A percentile compares a stretch with the other conserved stretches of the same genome.
phyloP scores from a whole-genome alignment of 129 eudicot species.

The Scalesia atractyloides region DNA sequence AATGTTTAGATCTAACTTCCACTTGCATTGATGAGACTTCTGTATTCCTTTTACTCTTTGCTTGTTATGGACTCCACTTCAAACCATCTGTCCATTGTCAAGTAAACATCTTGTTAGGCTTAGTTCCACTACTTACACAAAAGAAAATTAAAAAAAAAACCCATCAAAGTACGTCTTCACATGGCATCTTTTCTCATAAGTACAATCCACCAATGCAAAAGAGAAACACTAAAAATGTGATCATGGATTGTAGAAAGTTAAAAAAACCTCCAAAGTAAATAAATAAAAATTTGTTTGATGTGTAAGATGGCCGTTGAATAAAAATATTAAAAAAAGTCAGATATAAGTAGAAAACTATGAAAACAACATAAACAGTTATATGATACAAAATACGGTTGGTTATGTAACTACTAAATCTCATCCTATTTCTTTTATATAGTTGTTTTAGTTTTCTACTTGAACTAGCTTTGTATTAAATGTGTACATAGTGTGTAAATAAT shows the following conservation, averaged over 20 bases:
- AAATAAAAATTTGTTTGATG: neutral
- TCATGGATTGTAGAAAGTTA: constrained; percentile 2
- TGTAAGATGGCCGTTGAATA: neutral
- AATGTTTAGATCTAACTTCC: constrained; percentile 38
- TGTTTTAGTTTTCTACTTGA: neutral
- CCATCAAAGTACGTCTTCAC: neutral
- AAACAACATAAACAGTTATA: neutral
- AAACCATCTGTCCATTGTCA: constrained; percentile 54
- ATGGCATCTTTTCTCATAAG: constrained; percentile 19
- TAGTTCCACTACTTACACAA: constrained; percentile 2
- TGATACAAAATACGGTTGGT: neutral
- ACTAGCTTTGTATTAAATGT: neutral
- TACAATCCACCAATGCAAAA: constrained; percentile 2
- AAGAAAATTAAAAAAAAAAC: neutral
- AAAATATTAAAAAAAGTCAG: neutral
- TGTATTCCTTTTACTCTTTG: constrained; percentile 28
- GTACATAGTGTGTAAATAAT: neutral
- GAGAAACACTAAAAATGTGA: constrained; percentile 1
- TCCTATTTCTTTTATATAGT: neutral
- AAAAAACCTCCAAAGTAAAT: neutral
- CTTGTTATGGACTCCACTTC: constrained; percentile 43
- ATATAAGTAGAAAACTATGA: neutral
- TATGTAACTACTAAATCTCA: neutral
- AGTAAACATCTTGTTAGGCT: constrained; percentile 25
- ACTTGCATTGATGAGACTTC: constrained; percentile 39